Base-by-base conservation (phyloP, 2,329 filamentous ascomycete genomes). In the Microdochium nivale region DNA sequence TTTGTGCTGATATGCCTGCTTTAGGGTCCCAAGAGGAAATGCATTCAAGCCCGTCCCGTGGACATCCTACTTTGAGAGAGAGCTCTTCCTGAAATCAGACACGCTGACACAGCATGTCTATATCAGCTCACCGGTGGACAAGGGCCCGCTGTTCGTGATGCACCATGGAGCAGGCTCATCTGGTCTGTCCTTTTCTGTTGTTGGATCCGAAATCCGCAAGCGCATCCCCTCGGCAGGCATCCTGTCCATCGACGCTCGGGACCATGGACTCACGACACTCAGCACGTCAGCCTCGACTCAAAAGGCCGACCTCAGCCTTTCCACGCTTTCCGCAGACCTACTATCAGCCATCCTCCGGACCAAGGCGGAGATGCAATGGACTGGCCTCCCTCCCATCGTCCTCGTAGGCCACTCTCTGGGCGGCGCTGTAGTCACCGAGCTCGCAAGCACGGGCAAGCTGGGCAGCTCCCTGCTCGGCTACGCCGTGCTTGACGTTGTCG, bases 151-250 rank as follows among this genome's bases (percentile, higher is more conserved):
- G 4, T 91, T 99, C 67, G 86, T 97, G 54, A 89, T 88, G 70
- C 94, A 99, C 65, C 94, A 99, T 70, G 94, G 94, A 37, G 94
- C 89, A 40, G 94, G 94, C 16, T 95, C 91, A 3, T 96, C 91
- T 0, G 95, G 88, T 7, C 79, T 97, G 53, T 95, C 90, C 2
- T 99, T 97, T 69, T 91, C 91, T 4, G 77, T 89, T 3, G 83
- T 95, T 54, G 83, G 86, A 2, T 77, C 81, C 46, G 87, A 95
- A 65, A 83, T 97, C 55, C 80, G 85, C 50, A 88, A 86, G 65
- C 76, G 81, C 7, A 74, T 96, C 43, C 89, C 94, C 0, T 76
- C 81, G 7, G 88, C 91, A 2, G 95, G 94, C 1, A 80, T 97
- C 40, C 77, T 99, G 21, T 89, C 90, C 3, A 67, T 91, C 11